These are phyloP conservation scores for Haplographium delicatum DNA, from an alignment of 495 filamentous ascomycete species.

Conservation along the genomic window DNA sequence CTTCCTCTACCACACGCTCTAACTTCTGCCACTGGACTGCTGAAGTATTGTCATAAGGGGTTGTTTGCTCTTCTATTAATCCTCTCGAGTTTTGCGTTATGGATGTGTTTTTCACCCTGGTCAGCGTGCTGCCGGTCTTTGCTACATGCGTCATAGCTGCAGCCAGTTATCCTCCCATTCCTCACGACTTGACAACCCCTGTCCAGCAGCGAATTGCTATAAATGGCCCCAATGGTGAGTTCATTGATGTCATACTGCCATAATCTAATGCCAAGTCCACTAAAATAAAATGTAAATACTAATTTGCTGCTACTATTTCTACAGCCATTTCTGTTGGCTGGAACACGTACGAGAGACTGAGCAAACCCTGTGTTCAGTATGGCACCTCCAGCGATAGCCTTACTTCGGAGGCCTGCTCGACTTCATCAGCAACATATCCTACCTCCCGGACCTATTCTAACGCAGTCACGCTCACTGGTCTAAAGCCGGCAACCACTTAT, in stretches of 20 bases:
- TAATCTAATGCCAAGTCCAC: not conserved
- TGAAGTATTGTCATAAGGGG: not conserved
- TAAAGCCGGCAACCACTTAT: conserved; percentile 45
- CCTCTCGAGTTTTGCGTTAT: conserved; percentile 3
- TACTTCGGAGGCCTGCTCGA: conserved; percentile 32
- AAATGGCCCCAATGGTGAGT: conserved; percentile 49
- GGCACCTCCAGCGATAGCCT: conserved; percentile 32
- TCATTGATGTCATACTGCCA: not conserved
- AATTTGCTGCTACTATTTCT: too few relatives aligned
- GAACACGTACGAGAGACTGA: conserved; percentile 40
- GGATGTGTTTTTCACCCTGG: conserved; percentile 5
- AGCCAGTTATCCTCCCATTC: conserved; percentile 47
- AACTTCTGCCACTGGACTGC: not conserved
- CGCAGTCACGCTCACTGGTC: conserved; percentile 35
- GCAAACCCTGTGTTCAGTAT: conserved; percentile 39
- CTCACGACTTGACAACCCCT: conserved; percentile 50
- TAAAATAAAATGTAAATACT: too few relatives aligned
- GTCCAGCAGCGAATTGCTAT: conserved; percentile 53
- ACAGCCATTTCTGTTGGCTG: conserved; percentile 51
- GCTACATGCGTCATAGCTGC: conserved; percentile 35
- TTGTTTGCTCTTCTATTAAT: not conserved
- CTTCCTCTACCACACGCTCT: not conserved
- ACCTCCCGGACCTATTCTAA: conserved; percentile 49
- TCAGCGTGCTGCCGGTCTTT: conserved; percentile 37
- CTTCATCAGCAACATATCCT: conserved; percentile 39